Percentiles rank a stretch among this genome's conserved stretches.
Conservation (phyloP, 2,329 filamentous ascomycete genomes). For the Botrytis tulipae region DNA sequence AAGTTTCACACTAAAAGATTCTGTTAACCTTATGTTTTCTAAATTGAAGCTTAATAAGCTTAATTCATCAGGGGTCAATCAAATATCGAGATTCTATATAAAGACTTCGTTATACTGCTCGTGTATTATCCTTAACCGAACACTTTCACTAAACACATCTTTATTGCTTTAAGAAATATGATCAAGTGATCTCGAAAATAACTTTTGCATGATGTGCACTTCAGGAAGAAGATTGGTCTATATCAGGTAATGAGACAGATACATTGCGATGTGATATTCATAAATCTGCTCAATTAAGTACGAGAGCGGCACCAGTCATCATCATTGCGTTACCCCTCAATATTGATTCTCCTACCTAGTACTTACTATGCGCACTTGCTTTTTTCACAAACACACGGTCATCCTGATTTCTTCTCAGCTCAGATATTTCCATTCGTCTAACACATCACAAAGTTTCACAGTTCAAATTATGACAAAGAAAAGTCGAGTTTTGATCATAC, state of each 20-base stretch:
- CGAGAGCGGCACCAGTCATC: not conserved
- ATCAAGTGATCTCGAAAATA: not conserved
- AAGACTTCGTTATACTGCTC: not conserved
- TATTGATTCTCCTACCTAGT: not conserved
- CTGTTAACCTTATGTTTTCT: not conserved
- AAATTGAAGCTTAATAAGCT: not conserved
- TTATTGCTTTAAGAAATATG: not conserved
- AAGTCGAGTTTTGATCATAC: not conserved
- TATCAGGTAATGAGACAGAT: not conserved
- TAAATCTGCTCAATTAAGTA: not conserved
- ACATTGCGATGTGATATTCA: no score
- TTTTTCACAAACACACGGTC: not conserved
- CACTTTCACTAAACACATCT: not conserved
- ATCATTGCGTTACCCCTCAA: constrained; percentile 11
- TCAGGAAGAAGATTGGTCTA: not conserved
- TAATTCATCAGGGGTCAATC: not conserved
- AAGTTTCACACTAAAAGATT: not conserved
- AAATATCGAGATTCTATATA: not conserved
- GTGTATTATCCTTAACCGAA: not conserved
- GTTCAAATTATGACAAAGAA: not conserved
- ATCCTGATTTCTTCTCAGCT: not conserved
- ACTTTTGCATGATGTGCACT: not conserved
- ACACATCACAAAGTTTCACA: not conserved
- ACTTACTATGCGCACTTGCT: not conserved
- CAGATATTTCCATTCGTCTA: not conserved